Evolutionary conservation across 768 basidiomycete species (phyloP).

Genomic region (Vararia minispora): DNA sequence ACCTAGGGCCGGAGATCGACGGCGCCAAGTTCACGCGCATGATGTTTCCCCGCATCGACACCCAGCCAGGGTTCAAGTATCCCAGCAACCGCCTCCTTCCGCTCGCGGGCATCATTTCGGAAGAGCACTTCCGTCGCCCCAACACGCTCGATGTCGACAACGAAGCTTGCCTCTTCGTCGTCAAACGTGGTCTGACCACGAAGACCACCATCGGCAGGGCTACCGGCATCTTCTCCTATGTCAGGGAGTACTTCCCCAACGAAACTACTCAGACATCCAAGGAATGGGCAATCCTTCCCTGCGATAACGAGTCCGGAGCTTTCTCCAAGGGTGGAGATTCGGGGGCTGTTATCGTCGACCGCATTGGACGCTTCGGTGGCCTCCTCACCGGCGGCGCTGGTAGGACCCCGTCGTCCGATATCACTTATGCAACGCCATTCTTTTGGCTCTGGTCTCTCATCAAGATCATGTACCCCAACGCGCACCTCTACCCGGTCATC

Average conservation of each 20-base stretch:
- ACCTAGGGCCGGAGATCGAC: too few relatives aligned
- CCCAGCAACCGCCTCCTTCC: too few relatives aligned
- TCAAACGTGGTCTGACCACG: conserved; percentile 12
- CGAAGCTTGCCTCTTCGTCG: conserved; percentile 2
- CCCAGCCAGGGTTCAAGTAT: too few relatives aligned
- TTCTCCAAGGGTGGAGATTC: conserved; percentile 14
- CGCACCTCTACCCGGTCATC: too few relatives aligned
- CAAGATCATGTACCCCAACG: conserved; percentile 7
- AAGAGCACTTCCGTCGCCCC: neutral
- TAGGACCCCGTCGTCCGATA: conserved; percentile 13
- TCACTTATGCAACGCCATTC: conserved; percentile 21
- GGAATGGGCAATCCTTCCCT: conserved; percentile 9
- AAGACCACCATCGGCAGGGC: conserved; percentile 13
- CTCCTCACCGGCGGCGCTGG: conserved; percentile 20
- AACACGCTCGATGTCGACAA: neutral
- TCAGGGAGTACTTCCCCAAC: conserved; percentile 7
- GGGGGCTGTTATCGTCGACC: conserved; percentile 15
- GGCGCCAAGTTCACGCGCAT: too few relatives aligned
- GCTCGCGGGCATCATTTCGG: neutral
- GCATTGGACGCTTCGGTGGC: conserved; percentile 18
- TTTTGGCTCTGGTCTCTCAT: conserved; percentile 8
- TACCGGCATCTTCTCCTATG: conserved; percentile 12
- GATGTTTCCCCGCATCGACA: too few relatives aligned
- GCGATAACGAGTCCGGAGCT: conserved; percentile 4
- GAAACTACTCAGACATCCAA: conserved; percentile 1